Evolutionary conservation across 768 basidiomycete genomes (phyloP).

Genomic region (Chiua virens): DNA sequence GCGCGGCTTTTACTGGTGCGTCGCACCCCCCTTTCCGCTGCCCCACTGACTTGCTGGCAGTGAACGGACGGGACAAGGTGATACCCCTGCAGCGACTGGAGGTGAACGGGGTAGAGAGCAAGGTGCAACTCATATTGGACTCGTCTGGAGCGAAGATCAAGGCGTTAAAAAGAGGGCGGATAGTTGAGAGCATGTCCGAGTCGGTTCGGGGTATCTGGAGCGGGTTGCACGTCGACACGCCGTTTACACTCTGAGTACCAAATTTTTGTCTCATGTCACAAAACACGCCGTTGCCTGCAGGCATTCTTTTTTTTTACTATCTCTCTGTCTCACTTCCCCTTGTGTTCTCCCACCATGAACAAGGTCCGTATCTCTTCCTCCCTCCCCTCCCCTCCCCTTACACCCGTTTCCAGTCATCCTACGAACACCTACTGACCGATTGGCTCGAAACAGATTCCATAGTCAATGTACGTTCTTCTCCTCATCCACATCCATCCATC

Average conservation of each 20-base stretch:
- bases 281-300: constrained; percentile 35
- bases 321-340: constrained; percentile 2
- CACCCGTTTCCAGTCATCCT: not conserved
- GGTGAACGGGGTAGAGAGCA: constrained; percentile 70
- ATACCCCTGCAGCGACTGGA: constrained; percentile 76
- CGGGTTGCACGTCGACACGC: constrained; percentile 78
- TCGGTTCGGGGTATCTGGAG: constrained; percentile 89
- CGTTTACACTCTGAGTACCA: constrained; percentile 47
- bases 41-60: constrained; percentile 41
- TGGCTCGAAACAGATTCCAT: constrained; percentile 27
- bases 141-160: constrained; percentile 86
- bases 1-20: constrained; percentile 78
- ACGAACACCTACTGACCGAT: constrained; percentile 18
- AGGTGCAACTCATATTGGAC: constrained; percentile 81
- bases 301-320: constrained; percentile 8
- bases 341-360: constrained; percentile 4
- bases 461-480: constrained; percentile 23
- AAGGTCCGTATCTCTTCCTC: constrained; percentile 4
- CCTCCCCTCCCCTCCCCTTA: not conserved
- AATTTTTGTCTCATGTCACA: constrained; percentile 19
- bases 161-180: constrained; percentile 61
- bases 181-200: constrained; percentile 78
- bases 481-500: not conserved
- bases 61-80: constrained; percentile 87
- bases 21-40: constrained; percentile 2